Evolutionary conservation across 2,329 filamentous ascomycete genomes (phyloP), one percentile per base, ranked within the genome.

Genomic region (Diaporthe velutina): DNA sequence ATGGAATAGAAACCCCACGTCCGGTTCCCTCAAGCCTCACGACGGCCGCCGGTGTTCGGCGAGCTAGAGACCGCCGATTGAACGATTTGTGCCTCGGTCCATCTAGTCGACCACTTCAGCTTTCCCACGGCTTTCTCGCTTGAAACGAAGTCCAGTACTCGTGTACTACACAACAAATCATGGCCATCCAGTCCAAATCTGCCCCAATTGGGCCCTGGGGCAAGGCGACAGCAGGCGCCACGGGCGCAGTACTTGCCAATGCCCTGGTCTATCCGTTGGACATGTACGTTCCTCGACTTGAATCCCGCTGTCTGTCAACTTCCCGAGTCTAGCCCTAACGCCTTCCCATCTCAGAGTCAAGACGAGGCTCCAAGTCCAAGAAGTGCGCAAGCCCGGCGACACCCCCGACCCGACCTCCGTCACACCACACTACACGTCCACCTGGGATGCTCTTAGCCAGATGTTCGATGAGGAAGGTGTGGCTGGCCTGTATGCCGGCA

Each of bases 181-280:
- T 91, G 90, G 84, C 85, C 74, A 87, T 82, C 71, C 89, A 89
- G 80, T 91, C 90, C 52, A 96, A 95, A 84, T 88, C 91, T 77
- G 88, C 88, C 71, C 87, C 88, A 78, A 90, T 98, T 75, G 95
- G 97, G 55, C 94, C 97, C 72, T 98, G 96, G 96, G 96, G 96
- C 72, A 93, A 93, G 82, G 97, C 97, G 72, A 92, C 98, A 78
- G 96, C 97, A 77, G 97, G 97, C 80, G 95, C 97, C 70, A 94
- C 95, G 28, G 97, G 97, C 76, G 97, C 97, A 61, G 95, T 98
- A 50, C 89, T 99, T 75, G 97, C 97, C 74, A 99, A 99, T 87
- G 94, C 96, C 58, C 86, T 98, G 77, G 96, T 98, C 74, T 99
- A 99, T 84, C 97, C 97, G 61, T 89, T 99, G 76, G 97, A 99